Evolutionary conservation across 345 rosid species (phyloP), one percentile per base, ranked within the genome.

Genomic region (Cochlearia excelsa): DNA sequence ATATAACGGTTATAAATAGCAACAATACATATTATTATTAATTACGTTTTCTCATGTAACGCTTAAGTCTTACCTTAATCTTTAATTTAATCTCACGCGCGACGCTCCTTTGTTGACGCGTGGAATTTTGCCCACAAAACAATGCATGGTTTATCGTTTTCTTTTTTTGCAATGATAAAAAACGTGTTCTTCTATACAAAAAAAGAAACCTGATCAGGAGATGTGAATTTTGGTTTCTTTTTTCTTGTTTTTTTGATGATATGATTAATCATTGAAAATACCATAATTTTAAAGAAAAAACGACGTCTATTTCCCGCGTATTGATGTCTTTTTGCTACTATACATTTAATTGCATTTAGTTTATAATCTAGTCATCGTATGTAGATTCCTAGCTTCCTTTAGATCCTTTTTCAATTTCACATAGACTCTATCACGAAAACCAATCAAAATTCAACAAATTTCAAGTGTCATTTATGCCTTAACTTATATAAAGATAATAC

Each of bases 21-120:
- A 16, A 16, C 23, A 16, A 34, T 51, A 44, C 11, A 37, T 16
- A 16, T 16, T 63, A 41, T 48, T 29, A 8, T n/a, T 67, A 43
- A 30, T 34, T 54, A 61, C 51, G 11, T 16, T 23, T 30, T 61
- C 72, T 60, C 67, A 30, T 37, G 67, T 68, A 61, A 68, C 73
- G 73, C 56, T 60, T 68, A 50, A 29, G 28, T 30, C 3, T 16
- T 30, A 52, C 49, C 37, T 40, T 41, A 46, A 37, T 51, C 23
- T 16, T 16, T 16, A 16, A 16, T 16, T 39, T 47, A n/a, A 1
- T 34, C 30, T 30, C 59, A 63, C 74, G 74, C 74, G 64, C 58
- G 3, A 63, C 74, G 63, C 56, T 54, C 58, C 47, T 0, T 35
- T 35, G 23, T 31, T 23, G 29, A 48, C 74, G 53, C 63, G 68